These are phyloP conservation scores for Glebionis coronaria DNA, from an alignment of 129 eudicot species.

Conservation along the genomic window DNA sequence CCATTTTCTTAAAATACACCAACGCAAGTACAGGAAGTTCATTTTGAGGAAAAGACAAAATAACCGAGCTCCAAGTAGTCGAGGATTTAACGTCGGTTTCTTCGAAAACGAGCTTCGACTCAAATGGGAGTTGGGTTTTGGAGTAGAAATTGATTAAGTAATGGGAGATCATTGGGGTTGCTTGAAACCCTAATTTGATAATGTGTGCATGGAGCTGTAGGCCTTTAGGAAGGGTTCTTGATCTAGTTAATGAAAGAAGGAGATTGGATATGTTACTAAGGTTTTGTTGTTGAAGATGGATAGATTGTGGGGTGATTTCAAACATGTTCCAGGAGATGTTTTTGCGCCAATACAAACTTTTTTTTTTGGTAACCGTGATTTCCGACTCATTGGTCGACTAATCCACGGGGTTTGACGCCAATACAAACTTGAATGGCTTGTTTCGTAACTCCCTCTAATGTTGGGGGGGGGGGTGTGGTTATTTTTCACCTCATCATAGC, in stretches of 20 bases:
- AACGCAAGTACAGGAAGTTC: slow-evolving; percentile 64
- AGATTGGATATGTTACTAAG: slow-evolving; percentile 40
- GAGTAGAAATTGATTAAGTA: slow-evolving; percentile 83
- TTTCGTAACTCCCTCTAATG: too few relatives aligned
- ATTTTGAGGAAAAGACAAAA: slow-evolving; percentile 69
- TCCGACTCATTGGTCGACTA: too few relatives aligned
- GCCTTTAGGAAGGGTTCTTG: slow-evolving; percentile 52
- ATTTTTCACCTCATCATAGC: too few relatives aligned
- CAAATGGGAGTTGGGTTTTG: slow-evolving; percentile 58
- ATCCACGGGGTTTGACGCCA: too few relatives aligned
- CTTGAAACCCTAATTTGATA: slow-evolving; percentile 62
- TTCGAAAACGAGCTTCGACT: slow-evolving; percentile 49
- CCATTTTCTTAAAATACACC: slow-evolving; percentile 49
- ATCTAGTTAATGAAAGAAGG: slow-evolving; percentile 49
- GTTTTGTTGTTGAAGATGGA: slow-evolving; percentile 35
- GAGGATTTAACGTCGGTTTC: slow-evolving; percentile 57
- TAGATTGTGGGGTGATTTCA: slow-evolving; percentile 13
- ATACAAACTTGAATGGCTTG: too few relatives aligned
- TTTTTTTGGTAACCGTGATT: too few relatives aligned
- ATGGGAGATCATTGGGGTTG: slow-evolving; percentile 65
- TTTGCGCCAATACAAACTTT: slow-evolving; percentile 1
- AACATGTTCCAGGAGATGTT: slow-evolving; percentile 17
- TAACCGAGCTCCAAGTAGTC: slow-evolving; percentile 89
- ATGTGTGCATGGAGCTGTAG: slow-evolving; percentile 66
- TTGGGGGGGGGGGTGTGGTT: too few relatives aligned